Conservation (phyloP, 2,329 filamentous ascomycete genomes). For the Colletotrichum incanum region DNA sequence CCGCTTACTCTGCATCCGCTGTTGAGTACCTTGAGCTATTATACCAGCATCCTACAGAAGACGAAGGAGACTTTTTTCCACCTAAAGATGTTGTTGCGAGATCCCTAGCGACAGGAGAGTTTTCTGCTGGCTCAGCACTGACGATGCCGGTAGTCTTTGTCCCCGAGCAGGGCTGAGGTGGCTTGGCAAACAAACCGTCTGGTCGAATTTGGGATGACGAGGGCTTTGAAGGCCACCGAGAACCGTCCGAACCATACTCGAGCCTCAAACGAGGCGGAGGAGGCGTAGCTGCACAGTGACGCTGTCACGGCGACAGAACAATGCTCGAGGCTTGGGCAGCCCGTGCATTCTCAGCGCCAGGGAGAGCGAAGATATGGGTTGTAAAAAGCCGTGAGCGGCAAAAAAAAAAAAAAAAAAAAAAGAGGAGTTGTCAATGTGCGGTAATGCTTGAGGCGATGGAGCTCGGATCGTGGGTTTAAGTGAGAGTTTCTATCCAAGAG, state of each 20-base stretch:
- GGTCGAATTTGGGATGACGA: background rate
- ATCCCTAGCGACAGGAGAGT: background rate
- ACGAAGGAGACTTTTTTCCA: background rate
- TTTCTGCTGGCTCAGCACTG: background rate
- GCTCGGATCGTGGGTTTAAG: background rate
- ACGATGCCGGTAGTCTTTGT: background rate
- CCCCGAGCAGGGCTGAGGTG: background rate
- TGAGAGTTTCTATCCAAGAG: background rate
- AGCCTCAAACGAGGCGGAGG: background rate
- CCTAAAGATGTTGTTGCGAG: background rate
- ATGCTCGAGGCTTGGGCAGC: background rate
- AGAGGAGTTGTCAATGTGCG: background rate
- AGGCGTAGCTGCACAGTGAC: slow-evolving; percentile 6
- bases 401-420: too few relatives aligned
- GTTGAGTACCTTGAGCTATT: background rate
- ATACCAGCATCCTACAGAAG: background rate
- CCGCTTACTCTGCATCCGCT: too few relatives aligned
- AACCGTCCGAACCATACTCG: background rate
- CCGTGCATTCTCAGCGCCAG: background rate
- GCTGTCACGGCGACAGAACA: too few relatives aligned
- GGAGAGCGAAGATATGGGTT: background rate
- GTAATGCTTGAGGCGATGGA: background rate
- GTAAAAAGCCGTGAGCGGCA: background rate
- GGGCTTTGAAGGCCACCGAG: background rate
- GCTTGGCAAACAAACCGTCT: background rate